A percentile compares a stretch with the other conserved stretches of the same genome.
Conservation (phyloP, 371 early-diverging fungal genomes). For the Apophysomyces elegans region DNA sequence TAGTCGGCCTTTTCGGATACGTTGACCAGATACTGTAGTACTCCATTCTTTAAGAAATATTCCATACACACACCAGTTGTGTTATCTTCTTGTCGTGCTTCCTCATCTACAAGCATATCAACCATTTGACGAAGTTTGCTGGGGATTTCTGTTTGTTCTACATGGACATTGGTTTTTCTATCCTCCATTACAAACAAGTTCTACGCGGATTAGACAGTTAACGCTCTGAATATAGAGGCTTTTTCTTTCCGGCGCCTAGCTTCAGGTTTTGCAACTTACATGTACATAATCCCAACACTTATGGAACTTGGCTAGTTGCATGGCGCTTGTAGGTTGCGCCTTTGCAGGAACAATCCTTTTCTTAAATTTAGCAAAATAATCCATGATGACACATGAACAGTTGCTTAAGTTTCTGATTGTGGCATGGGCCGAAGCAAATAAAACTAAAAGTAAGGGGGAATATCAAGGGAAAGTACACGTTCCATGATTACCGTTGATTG, state of each 20-base stretch:
- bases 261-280: conserved; percentile 42
- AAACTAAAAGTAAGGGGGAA: background rate
- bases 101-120: conserved; percentile 91
- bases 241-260: too few relatives aligned
- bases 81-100: conserved; percentile 71
- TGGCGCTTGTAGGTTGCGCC: conserved; percentile 63
- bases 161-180: conserved; percentile 57
- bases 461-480: conserved; percentile 2
- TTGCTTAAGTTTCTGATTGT: background rate
- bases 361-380: conserved; percentile 72
- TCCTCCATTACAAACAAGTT: conserved; percentile 64
- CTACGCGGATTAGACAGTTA: conserved; percentile 30
- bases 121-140: conserved; percentile 79
- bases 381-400: conserved; percentile 43
- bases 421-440: background rate
- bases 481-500: conserved; percentile 3
- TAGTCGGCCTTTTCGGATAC: conserved; percentile 78
- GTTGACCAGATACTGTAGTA: conserved; percentile 80
- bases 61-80: conserved; percentile 92
- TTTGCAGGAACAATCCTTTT: conserved; percentile 68
- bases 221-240: background rate
- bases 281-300: conserved; percentile 76
- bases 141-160: conserved; percentile 84
- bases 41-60: conserved; percentile 82
- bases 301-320: conserved; percentile 76